Percentiles rank a stretch among this genome's conserved stretches.
These are phyloP conservation scores for Hygrophorus russula DNA, from an alignment of 768 basidiomycete species.

Conservation along the genomic window DNA sequence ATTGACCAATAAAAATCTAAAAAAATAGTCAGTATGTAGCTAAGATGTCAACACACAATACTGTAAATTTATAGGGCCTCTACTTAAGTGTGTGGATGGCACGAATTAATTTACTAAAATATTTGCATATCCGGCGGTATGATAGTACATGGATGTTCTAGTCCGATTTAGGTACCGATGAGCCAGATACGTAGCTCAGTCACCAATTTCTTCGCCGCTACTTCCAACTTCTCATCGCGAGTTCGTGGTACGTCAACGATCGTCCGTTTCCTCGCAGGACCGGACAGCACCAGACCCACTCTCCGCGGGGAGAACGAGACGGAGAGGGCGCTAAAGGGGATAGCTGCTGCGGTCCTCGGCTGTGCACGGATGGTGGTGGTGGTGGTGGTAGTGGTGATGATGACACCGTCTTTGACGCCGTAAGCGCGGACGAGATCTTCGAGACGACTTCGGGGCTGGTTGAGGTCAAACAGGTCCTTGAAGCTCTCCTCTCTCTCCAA, in stretches of 20 bases:
- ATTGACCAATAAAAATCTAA: no score
- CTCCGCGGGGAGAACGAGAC: slow-evolving; percentile 32
- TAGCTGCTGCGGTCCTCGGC: slow-evolving; percentile 11
- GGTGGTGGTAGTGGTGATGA: slow-evolving; percentile 16
- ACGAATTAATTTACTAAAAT: no score
- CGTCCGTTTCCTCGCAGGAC: slow-evolving; percentile 30
- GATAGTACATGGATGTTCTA: no score
- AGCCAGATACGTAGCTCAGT: slow-evolving; percentile 35
- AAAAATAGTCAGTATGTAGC: no score
- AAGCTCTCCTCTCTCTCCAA: slow-evolving; percentile 67
- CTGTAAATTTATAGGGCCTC: no score
- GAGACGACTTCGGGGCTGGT: slow-evolving; percentile 61
- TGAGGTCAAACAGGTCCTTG: slow-evolving; percentile 69
- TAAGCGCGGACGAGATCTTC: slow-evolving; percentile 58
- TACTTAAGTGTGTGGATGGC: no score
- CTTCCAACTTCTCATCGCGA: slow-evolving; percentile 47
- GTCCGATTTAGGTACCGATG: no score
- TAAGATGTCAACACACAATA: no score
- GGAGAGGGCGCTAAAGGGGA: slow-evolving; percentile 27
- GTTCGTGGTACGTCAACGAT: slow-evolving; percentile 41
- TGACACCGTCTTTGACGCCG: slow-evolving; percentile 28
- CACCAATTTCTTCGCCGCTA: slow-evolving; percentile 40
- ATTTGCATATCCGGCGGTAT: no score
- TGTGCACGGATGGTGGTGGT: slow-evolving; percentile 1
- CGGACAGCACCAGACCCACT: slow-evolving; percentile 26